Percentiles rank a stretch among this genome's conserved stretches.
These are phyloP conservation scores for Quaeritorhiza haematococci DNA, from an alignment of 371 early-diverging fungal genomes.

Conservation along the genomic window DNA sequence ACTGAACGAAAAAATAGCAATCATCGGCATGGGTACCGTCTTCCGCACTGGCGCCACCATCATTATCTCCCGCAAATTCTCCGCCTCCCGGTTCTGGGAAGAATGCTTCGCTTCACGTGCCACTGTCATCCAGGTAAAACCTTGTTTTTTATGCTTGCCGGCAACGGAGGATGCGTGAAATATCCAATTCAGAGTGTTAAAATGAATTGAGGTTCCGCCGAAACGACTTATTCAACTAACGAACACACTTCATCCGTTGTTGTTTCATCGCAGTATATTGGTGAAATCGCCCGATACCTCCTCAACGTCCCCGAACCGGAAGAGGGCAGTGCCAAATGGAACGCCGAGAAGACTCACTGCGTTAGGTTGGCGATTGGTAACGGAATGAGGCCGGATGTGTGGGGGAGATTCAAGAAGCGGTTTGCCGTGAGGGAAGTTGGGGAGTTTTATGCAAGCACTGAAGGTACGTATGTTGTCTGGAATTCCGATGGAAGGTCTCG, in stretches of 20 bases:
- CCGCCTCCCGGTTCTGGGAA: slow-evolving; percentile 42
- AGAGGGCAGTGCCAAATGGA: too few relatives aligned
- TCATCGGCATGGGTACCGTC: not conserved
- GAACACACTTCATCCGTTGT: too few relatives aligned
- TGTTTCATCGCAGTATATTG: slow-evolving; percentile 47
- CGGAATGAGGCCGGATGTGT: slow-evolving; percentile 65
- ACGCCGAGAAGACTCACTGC: slow-evolving; percentile 36
- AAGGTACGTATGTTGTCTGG: slow-evolving; percentile 16
- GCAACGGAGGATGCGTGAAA: too few relatives aligned
- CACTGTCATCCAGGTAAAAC: too few relatives aligned
- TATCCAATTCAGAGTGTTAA: too few relatives aligned
- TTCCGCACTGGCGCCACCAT: slow-evolving; percentile 35
- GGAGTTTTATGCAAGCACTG: slow-evolving; percentile 59
- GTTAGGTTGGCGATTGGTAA: slow-evolving; percentile 59
- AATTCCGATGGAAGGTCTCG: too few relatives aligned
- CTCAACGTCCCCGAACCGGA: slow-evolving; percentile 37
- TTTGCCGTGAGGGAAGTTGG: slow-evolving; percentile 44
- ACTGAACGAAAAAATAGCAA: not conserved
- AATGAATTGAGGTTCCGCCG: too few relatives aligned
- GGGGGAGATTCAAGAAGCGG: slow-evolving; percentile 54
- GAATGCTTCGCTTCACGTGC: too few relatives aligned
- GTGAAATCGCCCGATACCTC: slow-evolving; percentile 65
- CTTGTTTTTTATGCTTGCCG: too few relatives aligned
- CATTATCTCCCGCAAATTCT: slow-evolving; percentile 44
- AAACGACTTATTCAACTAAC: too few relatives aligned